Base-by-base conservation (phyloP, 2,329 filamentous ascomycete genomes). In the Fusarium vanettenii region DNA sequence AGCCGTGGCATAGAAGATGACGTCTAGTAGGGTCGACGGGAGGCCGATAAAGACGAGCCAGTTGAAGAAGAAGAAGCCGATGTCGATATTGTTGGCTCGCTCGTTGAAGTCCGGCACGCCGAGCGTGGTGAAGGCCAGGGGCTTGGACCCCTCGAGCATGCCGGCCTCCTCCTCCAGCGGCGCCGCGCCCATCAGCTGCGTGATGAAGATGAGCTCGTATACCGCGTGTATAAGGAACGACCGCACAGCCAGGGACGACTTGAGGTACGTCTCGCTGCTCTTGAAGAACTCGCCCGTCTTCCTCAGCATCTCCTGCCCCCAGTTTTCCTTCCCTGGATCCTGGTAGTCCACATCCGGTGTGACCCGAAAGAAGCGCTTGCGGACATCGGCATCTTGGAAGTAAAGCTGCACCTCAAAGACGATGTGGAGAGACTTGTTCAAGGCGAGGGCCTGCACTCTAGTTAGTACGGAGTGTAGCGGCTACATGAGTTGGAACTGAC, bases 61-160 rank as follows among this genome's bases (percentile, higher is more conserved):
- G 39, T 20, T 43, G n/a, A 43, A 43, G 10, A 43, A 20, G 39
- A 43, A 1, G 39, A 43, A 20, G 18, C 39, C 18, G n/a, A 9
- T 3, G 1, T 2, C 8, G n/a, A 41, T 4, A 2, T 5, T 0
- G 18, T 11, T 4, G 18, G n/a, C n/a, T 7, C 9, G 39, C 18
- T 41, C 18, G 18, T 43, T 43, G 6, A 43, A 43, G 10, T 5
- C 39, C 39, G 39, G 18, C 39, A 43, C 18, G 39, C 39, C 39
- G 11, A 43, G 11, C 39, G 39, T 43, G n/a, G n/a, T 13, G 9
- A 43, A 43, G 39, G 39, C 39, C 9, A 43, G n/a, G 9, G 39
- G 39, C 39, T 43, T 43, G 39, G 39, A 43, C 18, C 39, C 39
- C 39, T 5, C 10, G 10, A 43, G n/a, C 4, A 5, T 43, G 10